These are phyloP conservation scores for Talaromyces nanjingensis DNA, from an alignment of 495 filamentous ascomycete species.

Conservation along the genomic window DNA sequence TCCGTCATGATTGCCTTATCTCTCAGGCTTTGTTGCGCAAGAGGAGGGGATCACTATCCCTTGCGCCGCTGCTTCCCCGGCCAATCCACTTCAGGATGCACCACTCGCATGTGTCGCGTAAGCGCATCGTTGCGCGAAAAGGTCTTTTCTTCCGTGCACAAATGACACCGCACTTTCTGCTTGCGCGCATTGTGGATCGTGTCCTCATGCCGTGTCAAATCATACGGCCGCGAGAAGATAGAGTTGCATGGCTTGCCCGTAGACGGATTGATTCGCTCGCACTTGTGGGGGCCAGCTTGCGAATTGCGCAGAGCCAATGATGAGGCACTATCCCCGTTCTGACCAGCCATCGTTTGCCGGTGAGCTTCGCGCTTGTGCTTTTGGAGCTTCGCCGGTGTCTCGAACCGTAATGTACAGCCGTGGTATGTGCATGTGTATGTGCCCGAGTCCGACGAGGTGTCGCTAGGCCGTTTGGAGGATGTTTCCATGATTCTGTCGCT, in stretches of 20 bases:
- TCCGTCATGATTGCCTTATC: conserved; percentile 2
- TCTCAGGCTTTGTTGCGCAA: background rate
- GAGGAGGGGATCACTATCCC: conserved; percentile 23
- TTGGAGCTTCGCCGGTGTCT: conserved; percentile 76
- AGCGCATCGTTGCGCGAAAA: conserved; percentile 90
- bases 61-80: conserved; percentile 55
- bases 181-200: conserved; percentile 94
- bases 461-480: conserved; percentile 44
- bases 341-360: conserved; percentile 49
- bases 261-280: conserved; percentile 87
- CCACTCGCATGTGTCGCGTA: conserved; percentile 86
- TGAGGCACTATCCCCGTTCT: conserved; percentile 39
- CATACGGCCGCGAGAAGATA: conserved; percentile 94
- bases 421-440: conserved; percentile 96
- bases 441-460: conserved; percentile 67
- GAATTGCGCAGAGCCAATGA: conserved; percentile 58
- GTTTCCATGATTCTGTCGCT: conserved; percentile 38
- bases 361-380: conserved; percentile 95
- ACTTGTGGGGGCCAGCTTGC: conserved; percentile 84
- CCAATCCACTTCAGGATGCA: conserved; percentile 79
- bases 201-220: conserved; percentile 93
- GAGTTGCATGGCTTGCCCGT: conserved; percentile 96
- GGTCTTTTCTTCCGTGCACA: conserved; percentile 96
- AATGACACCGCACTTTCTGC: conserved; percentile 88
- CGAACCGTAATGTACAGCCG: conserved; percentile 82